phyloP scores from a whole-genome alignment of 257 asterid species.

The Agastache rugosa region DNA sequence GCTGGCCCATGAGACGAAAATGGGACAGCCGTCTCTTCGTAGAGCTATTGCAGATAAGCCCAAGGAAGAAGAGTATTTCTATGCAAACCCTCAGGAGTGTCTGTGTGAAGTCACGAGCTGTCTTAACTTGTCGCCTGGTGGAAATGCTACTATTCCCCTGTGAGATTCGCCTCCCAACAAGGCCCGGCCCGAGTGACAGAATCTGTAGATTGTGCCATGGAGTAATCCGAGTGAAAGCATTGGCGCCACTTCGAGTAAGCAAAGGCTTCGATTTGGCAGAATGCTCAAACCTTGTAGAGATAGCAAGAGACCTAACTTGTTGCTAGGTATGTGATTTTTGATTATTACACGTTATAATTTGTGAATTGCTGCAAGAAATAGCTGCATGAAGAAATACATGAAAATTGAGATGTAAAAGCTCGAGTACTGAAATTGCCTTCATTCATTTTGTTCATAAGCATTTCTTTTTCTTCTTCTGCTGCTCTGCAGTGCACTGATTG shows the following conservation, averaged over 20 bases:
- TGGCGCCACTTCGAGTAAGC: slow-evolving; percentile 40
- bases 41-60: slow-evolving; percentile 66
- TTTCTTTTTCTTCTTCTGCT: slow-evolving; percentile 36
- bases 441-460: slow-evolving; percentile 60
- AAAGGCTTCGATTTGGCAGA: slow-evolving; percentile 52
- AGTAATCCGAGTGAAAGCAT: slow-evolving; percentile 30
- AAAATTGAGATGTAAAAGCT: slow-evolving; percentile 17
- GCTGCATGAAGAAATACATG: slow-evolving; percentile 34
- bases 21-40: slow-evolving; percentile 75
- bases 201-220: neutral
- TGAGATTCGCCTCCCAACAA: slow-evolving; percentile 25
- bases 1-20: slow-evolving; percentile 61
- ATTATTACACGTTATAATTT: slow-evolving; percentile 25
- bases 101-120: slow-evolving; percentile 59
- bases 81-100: slow-evolving; percentile 89
- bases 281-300: slow-evolving; percentile 41
- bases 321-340: slow-evolving; percentile 34
- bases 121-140: slow-evolving; percentile 45
- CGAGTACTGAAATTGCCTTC: slow-evolving; percentile 42
- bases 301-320: slow-evolving; percentile 32
- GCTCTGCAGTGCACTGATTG: slow-evolving; percentile 35
- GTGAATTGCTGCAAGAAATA: slow-evolving; percentile 26
- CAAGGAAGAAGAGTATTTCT: slow-evolving; percentile 92
- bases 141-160: slow-evolving; percentile 45
- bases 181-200: neutral